These are phyloP conservation scores for Trypanosoma mega DNA, from an alignment of 208 protist genomes.

Conservation along the genomic window DNA sequence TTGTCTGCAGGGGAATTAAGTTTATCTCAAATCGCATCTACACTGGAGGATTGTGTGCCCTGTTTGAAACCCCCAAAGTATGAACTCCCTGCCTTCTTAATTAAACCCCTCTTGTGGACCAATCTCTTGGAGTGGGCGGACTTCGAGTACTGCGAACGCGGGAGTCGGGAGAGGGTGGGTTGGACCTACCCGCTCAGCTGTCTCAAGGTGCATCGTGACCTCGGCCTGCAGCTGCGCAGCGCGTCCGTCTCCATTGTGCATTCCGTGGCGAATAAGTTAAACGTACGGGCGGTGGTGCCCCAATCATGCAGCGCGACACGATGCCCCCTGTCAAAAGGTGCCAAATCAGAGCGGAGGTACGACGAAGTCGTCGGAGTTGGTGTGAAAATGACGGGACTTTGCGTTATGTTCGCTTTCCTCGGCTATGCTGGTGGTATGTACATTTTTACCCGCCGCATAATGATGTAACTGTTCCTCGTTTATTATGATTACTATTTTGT, in stretches of 20 bases:
- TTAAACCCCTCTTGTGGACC: neutral
- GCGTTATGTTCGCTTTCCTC: neutral
- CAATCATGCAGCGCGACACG: neutral
- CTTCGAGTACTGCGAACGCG: constrained; percentile 5
- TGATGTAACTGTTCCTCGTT: too few species aligned
- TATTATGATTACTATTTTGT: too few species aligned
- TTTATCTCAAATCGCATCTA: constrained; percentile 5
- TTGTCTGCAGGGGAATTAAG: constrained; percentile 22
- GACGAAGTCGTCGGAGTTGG: neutral
- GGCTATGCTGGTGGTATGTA: constrained; percentile 9
- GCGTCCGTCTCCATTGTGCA: neutral
- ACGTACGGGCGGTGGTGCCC: neutral
- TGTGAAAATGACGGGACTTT: neutral
- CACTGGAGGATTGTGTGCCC: neutral
- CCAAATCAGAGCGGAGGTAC: neutral
- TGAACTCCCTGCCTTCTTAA: neutral
- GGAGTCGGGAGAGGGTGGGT: neutral
- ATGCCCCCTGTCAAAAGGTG: too few species aligned
- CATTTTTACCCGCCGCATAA: neutral
- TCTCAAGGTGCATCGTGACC: constrained; percentile 10
- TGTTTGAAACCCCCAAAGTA: neutral
- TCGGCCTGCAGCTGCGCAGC: constrained; percentile 7
- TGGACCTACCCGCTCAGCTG: constrained; percentile 14
- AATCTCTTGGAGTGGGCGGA: neutral
- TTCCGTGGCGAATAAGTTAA: constrained; percentile 6